Evolutionary conservation across 2,329 filamentous ascomycete species (phyloP), one percentile per base, ranked within the genome.

Genomic region (Aspergillus sp.): DNA sequence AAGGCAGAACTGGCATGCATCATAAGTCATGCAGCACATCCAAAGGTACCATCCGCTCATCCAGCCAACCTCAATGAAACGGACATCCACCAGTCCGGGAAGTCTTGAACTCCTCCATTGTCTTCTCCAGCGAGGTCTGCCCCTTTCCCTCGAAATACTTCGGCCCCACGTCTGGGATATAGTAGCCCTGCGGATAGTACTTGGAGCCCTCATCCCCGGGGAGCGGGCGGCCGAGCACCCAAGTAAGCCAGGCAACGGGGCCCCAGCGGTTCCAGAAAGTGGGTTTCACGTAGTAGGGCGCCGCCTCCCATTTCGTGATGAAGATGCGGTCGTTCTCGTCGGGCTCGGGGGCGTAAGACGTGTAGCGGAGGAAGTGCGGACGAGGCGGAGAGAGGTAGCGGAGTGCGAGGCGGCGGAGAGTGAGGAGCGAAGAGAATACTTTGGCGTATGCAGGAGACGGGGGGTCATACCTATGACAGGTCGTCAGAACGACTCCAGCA

Each of bases 201-300:
- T 59, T 67, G 20, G 63, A 53, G 3, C 58, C 62, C 16, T 63
- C 55, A 28, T 70, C 62, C 12, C 67, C 68, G 0, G 71, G 70
- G 11, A 71, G 42, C 15, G 64, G 60, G 13, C 58, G 53, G 2
- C 70, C 68, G 16, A 66, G 44, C 4, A 61, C 29, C 48, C 68
- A 57, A 16, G 60, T 66, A 8, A 73, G 36, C 65, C 68, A 68
- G 0, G 68, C 76, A 37, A 55, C 53, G 0, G 69, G 77, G 2
- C 73, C 74, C 75, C 72, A 85, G 37, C 74, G 72, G 46, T 69
- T 74, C 73, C 68, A 74, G 25, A 72, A 53, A 0, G 71, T 80
- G 16, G 67, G 67, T 39, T 71, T 66, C 15, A 73, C 64, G 54
- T 83, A 84, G 57, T 73, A 82, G 2, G 80, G 81, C 29, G 75